Base-by-base conservation (phyloP, 2,329 filamentous ascomycete genomes). In the Aspergillus sp. region DNA sequence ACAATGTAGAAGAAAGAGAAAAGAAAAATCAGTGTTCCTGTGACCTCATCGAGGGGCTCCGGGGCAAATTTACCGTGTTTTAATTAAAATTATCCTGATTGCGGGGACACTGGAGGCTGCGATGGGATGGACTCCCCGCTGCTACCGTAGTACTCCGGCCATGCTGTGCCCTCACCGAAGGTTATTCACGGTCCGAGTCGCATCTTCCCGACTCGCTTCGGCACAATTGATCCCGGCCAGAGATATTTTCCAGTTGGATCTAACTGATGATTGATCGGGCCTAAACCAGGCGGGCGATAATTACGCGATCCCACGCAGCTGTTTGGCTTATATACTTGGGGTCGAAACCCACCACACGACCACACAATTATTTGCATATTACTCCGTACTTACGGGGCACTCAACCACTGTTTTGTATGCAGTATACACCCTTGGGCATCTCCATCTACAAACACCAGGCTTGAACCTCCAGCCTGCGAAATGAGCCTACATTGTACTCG, bases 1-100 rank as follows among this genome's bases (percentile, higher is more conserved):
- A 48, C 6, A 14, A 17, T n/a, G 44, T 31, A 44, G 15, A 49
- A 21, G 52, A 21, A 60, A 40, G 7, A 19, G n/a, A 41, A 21
- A 39, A 27, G 33, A 46, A 47, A 43, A 25, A 55, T 31, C 35
- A 9, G n/a, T 17, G 25, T 44, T 44, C 40, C 31, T 53, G 37
- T 56, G 46, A 44, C 41, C 25, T 39, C 49, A 33, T 56, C 25
- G 49, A 47, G 45, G 33, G 45, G 51, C 27, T 39, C 19, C 14
- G 46, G 51, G 39, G 35, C 5, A 44, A 52, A 43, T 53, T 44
- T 39, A 17, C 31, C 12, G 41, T n/a, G 31, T 45, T 31, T 46
- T 39, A 46, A 53, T 46, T 37, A 44, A 53, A 46, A 37, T 45
- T 43, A 44, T 45, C 51, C 50, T 45, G 43, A 46, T 37, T 53